phyloP scores from a whole-genome alignment of 345 rosid genomes.

The Eucalyptus cladocalyx region DNA sequence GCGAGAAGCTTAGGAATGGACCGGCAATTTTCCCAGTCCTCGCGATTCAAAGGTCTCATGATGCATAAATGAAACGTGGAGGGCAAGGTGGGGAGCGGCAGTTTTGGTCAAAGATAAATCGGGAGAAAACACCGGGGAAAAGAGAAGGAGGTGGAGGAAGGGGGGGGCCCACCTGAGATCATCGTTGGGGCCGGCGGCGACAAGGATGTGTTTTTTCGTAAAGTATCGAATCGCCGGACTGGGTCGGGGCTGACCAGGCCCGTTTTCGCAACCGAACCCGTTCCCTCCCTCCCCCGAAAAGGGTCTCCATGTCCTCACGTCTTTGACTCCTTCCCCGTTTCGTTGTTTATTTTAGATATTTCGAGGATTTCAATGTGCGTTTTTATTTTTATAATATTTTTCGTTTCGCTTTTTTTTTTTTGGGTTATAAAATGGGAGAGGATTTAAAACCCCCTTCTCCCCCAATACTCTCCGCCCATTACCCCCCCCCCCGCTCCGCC shows the following conservation, averaged over 20 bases:
- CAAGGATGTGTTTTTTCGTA: background rate
- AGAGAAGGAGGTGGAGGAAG: background rate
- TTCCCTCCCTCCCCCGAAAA: background rate
- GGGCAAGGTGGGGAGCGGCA: background rate
- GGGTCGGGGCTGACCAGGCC: background rate
- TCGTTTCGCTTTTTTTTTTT: too few relatives aligned
- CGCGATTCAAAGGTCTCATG: background rate
- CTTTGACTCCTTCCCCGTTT: background rate
- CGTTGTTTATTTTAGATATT: background rate
- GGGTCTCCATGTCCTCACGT: background rate
- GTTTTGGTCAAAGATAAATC: background rate
- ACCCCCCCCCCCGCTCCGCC: too few relatives aligned
- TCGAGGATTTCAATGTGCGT: background rate
- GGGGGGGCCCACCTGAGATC: background rate
- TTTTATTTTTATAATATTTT: too few relatives aligned
- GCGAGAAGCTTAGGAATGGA: background rate
- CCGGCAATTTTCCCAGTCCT: background rate
- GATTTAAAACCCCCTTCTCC: background rate
- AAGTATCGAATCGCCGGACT: background rate
- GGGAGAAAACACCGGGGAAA: background rate
- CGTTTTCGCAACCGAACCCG: background rate
- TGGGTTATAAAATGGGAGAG: background rate
- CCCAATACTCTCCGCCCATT: background rate
- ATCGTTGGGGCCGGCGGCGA: background rate
- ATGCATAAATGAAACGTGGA: background rate